phyloP scores from a whole-genome alignment of 805 yeast species.

The Ogataea paraovalis region DNA sequence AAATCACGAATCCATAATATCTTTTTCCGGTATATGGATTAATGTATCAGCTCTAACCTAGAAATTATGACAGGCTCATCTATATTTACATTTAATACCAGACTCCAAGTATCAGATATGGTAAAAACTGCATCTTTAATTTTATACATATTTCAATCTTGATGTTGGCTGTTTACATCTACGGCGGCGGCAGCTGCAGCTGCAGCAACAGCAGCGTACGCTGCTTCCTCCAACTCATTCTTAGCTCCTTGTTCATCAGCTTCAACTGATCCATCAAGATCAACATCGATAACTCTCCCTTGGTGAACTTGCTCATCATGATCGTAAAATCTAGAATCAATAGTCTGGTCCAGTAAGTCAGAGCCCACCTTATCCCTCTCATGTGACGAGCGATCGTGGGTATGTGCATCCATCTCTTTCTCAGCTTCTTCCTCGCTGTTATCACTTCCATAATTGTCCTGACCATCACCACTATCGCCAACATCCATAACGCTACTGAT shows the following conservation, averaged over 20 bases:
- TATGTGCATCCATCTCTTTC: not conserved
- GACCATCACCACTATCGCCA: slow-evolving; percentile 4
- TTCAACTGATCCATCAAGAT: not conserved
- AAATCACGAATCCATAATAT: no score
- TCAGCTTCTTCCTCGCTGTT: slow-evolving; percentile 1
- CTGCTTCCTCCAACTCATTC: not conserved
- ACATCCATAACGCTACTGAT: not conserved
- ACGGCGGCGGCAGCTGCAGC: not conserved
- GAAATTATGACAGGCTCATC: no score
- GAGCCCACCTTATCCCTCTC: not conserved
- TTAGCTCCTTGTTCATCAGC: slow-evolving; percentile 1
- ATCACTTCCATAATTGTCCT: slow-evolving; percentile 2
- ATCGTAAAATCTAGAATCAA: slow-evolving; percentile 7
- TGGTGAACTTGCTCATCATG: not conserved
- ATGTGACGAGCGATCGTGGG: not conserved
- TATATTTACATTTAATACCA: no score
- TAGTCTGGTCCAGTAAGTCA: not conserved
- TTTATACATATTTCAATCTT: not conserved
- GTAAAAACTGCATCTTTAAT: no score
- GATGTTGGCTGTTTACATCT: not conserved
- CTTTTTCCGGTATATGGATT: no score
- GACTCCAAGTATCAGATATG: no score
- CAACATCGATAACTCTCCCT: not conserved
- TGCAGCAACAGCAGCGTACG: slow-evolving; percentile 1
- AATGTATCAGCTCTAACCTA: no score